A percentile compares a stretch with the other conserved stretches of the same genome.
Conservation (phyloP, 1,139 yeast species). For the Geotrichum aggregatum region DNA sequence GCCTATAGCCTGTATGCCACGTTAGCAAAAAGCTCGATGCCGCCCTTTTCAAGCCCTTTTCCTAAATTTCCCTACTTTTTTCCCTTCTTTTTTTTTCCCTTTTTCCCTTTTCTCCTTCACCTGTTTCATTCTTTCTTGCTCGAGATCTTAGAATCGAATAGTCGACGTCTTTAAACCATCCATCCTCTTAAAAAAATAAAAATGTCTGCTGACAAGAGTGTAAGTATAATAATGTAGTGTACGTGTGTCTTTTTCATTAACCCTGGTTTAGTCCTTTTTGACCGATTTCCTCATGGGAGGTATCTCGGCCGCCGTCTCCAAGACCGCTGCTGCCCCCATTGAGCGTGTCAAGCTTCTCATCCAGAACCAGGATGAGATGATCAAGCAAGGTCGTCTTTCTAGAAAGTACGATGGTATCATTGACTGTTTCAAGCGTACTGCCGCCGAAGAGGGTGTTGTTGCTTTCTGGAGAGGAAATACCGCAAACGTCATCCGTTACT, state of each 20-base stretch:
- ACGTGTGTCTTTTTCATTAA: no score
- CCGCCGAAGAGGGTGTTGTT: slow-evolving; percentile 64
- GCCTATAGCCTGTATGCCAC: no score
- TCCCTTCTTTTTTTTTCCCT: background rate
- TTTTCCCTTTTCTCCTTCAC: slow-evolving; percentile 2
- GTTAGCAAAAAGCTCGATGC: no score
- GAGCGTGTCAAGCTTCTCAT: slow-evolving; percentile 77
- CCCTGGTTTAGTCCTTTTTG: slow-evolving; percentile 43
- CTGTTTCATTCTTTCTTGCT: slow-evolving; percentile 5
- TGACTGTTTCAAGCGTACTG: slow-evolving; percentile 71
- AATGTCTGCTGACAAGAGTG: slow-evolving; percentile 8
- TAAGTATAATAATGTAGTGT: no score
- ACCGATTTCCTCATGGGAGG: slow-evolving; percentile 73
- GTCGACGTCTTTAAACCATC: slow-evolving; percentile 1
- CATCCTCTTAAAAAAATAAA: no score
- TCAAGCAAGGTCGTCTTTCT: slow-evolving; percentile 73
- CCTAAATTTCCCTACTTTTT: background rate
- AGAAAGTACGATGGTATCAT: slow-evolving; percentile 62
- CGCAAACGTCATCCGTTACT: slow-evolving; percentile 77
- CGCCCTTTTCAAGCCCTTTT: background rate
- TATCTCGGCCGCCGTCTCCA: slow-evolving; percentile 80
- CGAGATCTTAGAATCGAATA: slow-evolving; percentile 10
- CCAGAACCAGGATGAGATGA: slow-evolving; percentile 81
- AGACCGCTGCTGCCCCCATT: slow-evolving; percentile 82
- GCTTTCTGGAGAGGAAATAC: slow-evolving; percentile 86